phyloP scores from a whole-genome alignment of 2,329 filamentous ascomycete genomes.

The Fulvia fulva region DNA sequence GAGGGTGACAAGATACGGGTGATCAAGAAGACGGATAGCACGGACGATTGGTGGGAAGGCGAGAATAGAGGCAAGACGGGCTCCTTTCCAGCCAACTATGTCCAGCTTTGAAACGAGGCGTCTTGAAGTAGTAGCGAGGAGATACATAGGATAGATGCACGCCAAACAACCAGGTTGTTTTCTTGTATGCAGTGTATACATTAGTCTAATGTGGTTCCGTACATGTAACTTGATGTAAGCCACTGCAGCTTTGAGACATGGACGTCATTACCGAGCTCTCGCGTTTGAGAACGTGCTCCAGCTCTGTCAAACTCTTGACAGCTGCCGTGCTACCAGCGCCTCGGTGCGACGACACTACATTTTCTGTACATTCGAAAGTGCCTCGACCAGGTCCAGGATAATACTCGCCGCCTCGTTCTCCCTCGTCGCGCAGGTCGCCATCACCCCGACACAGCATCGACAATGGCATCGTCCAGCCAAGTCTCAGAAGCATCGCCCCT shows the following conservation, averaged over 20 bases:
- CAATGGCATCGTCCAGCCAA: constrained; percentile 13
- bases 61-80: constrained; percentile 66
- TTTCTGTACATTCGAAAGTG: background rate
- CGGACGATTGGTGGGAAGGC: constrained; percentile 85
- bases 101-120: constrained; percentile 22
- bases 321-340: background rate
- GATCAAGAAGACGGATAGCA: constrained; percentile 71
- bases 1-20: constrained; percentile 76
- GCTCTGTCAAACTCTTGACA: background rate
- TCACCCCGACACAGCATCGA: background rate
- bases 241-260: too few species aligned
- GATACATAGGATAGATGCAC: background rate
- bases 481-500: constrained; percentile 23
- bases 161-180: background rate
- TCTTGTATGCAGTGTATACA: background rate
- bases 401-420: background rate
- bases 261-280: background rate
- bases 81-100: constrained; percentile 79
- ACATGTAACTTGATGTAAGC: too few species aligned
- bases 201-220: background rate
- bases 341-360: background rate
- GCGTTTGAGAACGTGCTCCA: background rate
- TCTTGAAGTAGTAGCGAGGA: background rate
- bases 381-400: background rate
- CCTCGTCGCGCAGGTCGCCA: background rate